Evolutionary conservation across 2,329 filamentous ascomycete species (phyloP).

Genomic region (Penicillium corylophilum): DNA sequence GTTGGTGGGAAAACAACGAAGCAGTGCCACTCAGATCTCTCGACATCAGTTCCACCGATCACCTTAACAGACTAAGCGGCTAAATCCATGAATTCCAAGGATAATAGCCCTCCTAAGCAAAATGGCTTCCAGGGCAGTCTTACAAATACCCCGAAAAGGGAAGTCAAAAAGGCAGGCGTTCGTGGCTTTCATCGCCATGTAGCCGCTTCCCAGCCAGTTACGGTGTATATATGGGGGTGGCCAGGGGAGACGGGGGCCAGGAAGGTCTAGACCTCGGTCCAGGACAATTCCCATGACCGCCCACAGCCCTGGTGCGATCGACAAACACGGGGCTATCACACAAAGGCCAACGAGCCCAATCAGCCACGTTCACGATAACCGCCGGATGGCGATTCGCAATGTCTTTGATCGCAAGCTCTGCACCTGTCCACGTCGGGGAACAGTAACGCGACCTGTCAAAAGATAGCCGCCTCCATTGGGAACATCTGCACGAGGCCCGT

Average conservation of each 20-base stretch:
- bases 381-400: slow-evolving; percentile 10
- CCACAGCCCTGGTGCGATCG: slow-evolving; percentile 8
- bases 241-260: neutral
- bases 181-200: neutral
- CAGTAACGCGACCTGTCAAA: slow-evolving; percentile 21
- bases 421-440: slow-evolving; percentile 10
- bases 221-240: neutral
- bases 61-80: neutral
- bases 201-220: neutral
- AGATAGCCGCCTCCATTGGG: slow-evolving; percentile 15
- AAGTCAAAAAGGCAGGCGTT: neutral
- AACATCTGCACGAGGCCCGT: slow-evolving; percentile 6
- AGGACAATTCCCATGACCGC: slow-evolving; percentile 13
- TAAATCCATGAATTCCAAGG: neutral
- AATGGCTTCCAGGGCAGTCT: neutral
- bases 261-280: slow-evolving; percentile 11
- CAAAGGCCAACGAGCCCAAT: slow-evolving; percentile 5
- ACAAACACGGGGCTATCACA: slow-evolving; percentile 20
- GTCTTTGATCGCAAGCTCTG: slow-evolving; percentile 20
- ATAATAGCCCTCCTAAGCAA: neutral
- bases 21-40: neutral
- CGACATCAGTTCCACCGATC: neutral
- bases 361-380: slow-evolving; percentile 22
- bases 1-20: slow-evolving; percentile 9
- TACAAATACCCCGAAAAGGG: neutral